Base-by-base conservation (phyloP, 2,329 filamentous ascomycete genomes). In the Dothideomycetes sp. region DNA sequence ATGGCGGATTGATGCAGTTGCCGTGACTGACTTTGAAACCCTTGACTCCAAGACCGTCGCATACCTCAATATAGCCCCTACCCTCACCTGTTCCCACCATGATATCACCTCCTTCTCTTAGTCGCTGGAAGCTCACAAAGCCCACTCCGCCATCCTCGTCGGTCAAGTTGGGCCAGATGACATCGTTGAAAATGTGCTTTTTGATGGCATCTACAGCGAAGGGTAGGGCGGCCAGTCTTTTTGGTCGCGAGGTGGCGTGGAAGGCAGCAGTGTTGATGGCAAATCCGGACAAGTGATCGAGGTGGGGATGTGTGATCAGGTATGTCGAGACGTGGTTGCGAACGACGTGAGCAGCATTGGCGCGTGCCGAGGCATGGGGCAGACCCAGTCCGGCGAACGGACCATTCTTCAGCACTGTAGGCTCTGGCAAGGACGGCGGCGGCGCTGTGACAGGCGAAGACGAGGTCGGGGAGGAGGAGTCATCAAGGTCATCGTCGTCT, bases 151-250 rank as follows among this genome's bases (percentile, higher is more conserved):
- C 87, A 58, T 94, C 91, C 63, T 98, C 91, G 55, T 98, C 89
- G 0, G 86, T 93, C 27, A 98, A 66, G 51, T 98, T 98, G 0
- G 91, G 91, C 91, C 91, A 98, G 40, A 96, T 94, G 44, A 94
- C 69, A 55, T 95, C 93, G 63, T 98, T 98, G 68, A 98, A 98
- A 45, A 98, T 85, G 62, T 98, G 88, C 1, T 71, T 78, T 59
- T 94, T 96, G 62, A 98, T 80, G 0, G 89, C 88, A 32, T 85
- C 74, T 37, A 98, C 88, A n/a, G 89, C 94, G 19, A 78, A 81
- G 0, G 88, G 86, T 4, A 96, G 67, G 0, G 84, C 89, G 1
- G 89, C 87, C 11, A 98, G 69, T 17, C 82, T 78, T 62, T 96
- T 98, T 0, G 87, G 85, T 22, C 72, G 69, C 19, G 80, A 77